Percentiles rank a stretch among this genome's conserved stretches.
phyloP scores from a whole-genome alignment of 176 grass and related monocot genomes.

The Rhipidocladum racemiflorum region DNA sequence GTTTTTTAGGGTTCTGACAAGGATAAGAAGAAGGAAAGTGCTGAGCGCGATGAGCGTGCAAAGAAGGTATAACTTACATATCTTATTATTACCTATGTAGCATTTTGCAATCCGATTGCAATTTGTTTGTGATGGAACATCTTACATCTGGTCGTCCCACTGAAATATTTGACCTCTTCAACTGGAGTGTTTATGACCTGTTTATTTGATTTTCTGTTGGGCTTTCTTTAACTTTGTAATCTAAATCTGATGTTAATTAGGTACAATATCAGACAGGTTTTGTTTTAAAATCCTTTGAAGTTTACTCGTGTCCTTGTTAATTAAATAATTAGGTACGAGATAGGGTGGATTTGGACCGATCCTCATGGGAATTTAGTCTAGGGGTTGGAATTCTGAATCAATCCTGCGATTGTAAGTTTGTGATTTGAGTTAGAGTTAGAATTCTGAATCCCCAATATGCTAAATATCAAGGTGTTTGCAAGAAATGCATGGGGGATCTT shows the following conservation, averaged over 20 bases:
- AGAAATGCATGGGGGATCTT: background rate
- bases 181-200: background rate
- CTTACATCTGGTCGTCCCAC: background rate
- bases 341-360: background rate
- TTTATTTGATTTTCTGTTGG: background rate
- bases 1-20: constrained; percentile 66
- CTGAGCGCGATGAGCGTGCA: constrained; percentile 73
- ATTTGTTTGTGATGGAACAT: background rate
- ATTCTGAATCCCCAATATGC: background rate
- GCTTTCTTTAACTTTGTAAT: background rate
- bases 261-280: background rate
- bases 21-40: constrained; percentile 82
- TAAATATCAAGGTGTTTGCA: background rate
- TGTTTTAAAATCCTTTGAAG: background rate
- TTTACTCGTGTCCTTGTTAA: background rate
- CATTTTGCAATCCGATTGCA: background rate
- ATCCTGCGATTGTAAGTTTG: background rate
- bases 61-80: constrained; percentile 52
- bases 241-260: background rate
- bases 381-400: background rate
- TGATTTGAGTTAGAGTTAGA: background rate
- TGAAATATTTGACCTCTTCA: background rate
- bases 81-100: background rate
- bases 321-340: background rate
- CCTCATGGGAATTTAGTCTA: background rate